Percentiles rank a stretch among this genome's conserved stretches.
Conservation (phyloP, 345 rosid species). For the Hypericum perforatum region DNA sequence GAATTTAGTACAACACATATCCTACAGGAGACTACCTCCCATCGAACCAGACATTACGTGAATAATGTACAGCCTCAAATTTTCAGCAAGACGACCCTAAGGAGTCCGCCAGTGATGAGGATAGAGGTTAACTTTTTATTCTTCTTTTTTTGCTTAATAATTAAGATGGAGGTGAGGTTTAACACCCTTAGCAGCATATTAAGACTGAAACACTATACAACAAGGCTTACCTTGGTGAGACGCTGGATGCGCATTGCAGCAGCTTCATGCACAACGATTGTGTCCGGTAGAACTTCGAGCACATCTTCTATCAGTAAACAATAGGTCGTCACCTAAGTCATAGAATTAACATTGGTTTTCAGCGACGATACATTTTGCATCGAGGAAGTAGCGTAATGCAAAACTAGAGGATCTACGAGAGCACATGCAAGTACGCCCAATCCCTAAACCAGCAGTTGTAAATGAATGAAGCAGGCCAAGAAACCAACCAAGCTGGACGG, state of each 20-base stretch:
- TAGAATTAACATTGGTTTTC: constrained; percentile 6
- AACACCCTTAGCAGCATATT: background rate
- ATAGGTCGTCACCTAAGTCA: constrained; percentile 66
- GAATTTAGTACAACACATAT: no score
- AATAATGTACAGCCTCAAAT: no score
- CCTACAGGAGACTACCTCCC: no score
- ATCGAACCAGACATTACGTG: no score
- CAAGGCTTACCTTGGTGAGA: constrained; percentile 54
- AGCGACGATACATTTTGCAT: background rate
- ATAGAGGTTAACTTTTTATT: no score
- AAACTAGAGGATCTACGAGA: background rate
- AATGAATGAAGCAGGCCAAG: background rate
- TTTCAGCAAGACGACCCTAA: no score
- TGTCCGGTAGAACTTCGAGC: constrained; percentile 58
- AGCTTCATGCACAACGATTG: constrained; percentile 61
- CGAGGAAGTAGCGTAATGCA: background rate
- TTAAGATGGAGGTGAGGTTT: no score
- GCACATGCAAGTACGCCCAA: background rate
- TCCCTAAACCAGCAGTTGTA: no score
- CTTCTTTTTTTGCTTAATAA: no score
- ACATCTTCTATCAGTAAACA: constrained; percentile 67
- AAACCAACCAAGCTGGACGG: constrained; percentile 79
- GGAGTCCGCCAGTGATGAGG: no score
- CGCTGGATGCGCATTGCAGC: constrained; percentile 66
- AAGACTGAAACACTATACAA: background rate